phyloP scores from a whole-genome alignment of 2,329 filamentous ascomycete species.

The Cladophialophora immunda region DNA sequence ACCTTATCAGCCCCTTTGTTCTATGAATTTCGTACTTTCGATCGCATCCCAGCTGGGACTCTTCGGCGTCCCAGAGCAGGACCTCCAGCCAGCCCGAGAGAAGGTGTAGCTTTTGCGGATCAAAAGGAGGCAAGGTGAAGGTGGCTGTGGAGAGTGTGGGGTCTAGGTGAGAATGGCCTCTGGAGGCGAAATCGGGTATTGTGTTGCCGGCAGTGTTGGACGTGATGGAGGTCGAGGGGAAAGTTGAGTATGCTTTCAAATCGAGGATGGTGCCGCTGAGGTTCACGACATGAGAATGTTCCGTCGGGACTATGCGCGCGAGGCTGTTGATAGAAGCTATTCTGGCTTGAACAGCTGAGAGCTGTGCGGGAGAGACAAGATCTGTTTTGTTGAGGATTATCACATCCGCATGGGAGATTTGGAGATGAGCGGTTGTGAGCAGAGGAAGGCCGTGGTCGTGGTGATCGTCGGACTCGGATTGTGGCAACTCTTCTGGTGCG shows the following conservation, averaged over 20 bases:
- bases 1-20: conserved; percentile 76
- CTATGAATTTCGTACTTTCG: conserved; percentile 81
- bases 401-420: conserved; percentile 96
- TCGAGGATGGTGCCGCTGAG: conserved; percentile 89
- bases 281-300: conserved; percentile 79
- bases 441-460: conserved; percentile 65
- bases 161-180: conserved; percentile 91
- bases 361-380: conserved; percentile 74
- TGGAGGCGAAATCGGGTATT: conserved; percentile 70
- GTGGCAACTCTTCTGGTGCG: conserved; percentile 53
- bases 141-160: conserved; percentile 85
- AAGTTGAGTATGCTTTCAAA: conserved; percentile 88
- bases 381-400: conserved; percentile 95
- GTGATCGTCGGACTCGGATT: conserved; percentile 51
- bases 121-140: conserved; percentile 71
- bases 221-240: conserved; percentile 61
- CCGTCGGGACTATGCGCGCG: conserved; percentile 83
- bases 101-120: conserved; percentile 63
- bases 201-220: background rate
- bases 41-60: conserved; percentile 41
- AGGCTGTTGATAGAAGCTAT: conserved; percentile 88
- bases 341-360: conserved; percentile 73
- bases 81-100: conserved; percentile 85
- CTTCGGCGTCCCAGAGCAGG: conserved; percentile 75
- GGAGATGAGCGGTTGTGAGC: conserved; percentile 91